Base-by-base conservation (phyloP, 2,329 filamentous ascomycete species). In the Fusarium scirpi region DNA sequence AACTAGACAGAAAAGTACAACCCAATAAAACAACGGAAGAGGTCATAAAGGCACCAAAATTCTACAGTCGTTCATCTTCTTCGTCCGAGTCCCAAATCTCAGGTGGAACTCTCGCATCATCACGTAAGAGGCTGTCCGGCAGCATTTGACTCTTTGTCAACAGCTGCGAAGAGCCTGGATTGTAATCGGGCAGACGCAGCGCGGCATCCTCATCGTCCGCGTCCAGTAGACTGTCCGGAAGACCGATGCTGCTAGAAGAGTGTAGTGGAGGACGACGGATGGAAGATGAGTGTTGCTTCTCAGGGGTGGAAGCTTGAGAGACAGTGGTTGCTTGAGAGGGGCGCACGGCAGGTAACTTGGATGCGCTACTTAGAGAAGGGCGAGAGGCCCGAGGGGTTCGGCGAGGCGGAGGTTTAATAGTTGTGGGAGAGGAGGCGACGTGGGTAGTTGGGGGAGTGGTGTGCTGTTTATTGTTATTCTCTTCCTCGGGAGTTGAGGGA, bases 61-160 rank as follows among this genome's bases (percentile, higher is more conserved):
- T 47, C 65, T 69, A 76, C 38, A 76, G 61, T 45, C 51, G 62
- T 34, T 45, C 67, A 46, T 67, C 67, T 18, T 67, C 69, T 22
- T 79, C 77, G 11, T 82, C 79, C 41, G 79, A 82, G 65, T 82
- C 81, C 77, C 76, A 81, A 32, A 82, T 79, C 61, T 78, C 78
- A 16, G 74, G 75, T 8, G 77, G 77, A 25, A 72, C 71, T 41
- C 75, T 67, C 25, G 67, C 73, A 29, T 79, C 78, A 32, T 84
- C 83, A 30, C 75, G 69, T 10, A 84, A 24, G 58, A 85, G 76
- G 62, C 82, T 84, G 45, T 85, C 82, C 5, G 86, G 83, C 60
- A 89, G 76, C 78, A 86, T 82, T 76, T 88, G 86, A 65, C 85
- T 87, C 70, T 81, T 82, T 3, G 83, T 83, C 61, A 84, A 74